phyloP scores from a whole-genome alignment of 257 asterid genomes.

The Solanum gracilifrons region DNA sequence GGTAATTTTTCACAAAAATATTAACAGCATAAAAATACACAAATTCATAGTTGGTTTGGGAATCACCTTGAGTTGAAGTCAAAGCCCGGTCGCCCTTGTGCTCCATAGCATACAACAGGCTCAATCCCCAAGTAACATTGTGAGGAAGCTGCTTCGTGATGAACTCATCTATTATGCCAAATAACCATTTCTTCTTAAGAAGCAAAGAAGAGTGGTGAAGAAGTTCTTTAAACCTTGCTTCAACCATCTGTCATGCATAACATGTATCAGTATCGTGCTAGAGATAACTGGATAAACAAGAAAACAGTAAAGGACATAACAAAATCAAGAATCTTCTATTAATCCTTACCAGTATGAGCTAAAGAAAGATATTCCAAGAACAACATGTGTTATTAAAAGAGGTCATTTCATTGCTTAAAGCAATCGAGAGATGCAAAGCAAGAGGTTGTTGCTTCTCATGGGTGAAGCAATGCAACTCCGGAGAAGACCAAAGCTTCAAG shows the following conservation, averaged over 20 bases:
- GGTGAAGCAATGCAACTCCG: background rate
- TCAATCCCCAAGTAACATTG: conserved; percentile 96
- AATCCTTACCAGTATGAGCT: background rate
- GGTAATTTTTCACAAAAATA: background rate
- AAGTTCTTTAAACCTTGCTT: conserved; percentile 64
- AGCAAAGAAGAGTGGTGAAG: conserved; percentile 64
- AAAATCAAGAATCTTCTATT: background rate
- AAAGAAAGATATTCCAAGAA: background rate
- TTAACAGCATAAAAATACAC: background rate
- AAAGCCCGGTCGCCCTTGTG: conserved; percentile 88
- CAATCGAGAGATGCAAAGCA: background rate
- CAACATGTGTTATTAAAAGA: background rate
- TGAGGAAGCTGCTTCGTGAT: conserved; percentile 98
- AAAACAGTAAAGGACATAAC: background rate
- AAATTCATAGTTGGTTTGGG: background rate
- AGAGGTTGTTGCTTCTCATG: background rate
- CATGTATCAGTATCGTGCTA: background rate
- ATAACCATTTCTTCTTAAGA: conserved; percentile 89
- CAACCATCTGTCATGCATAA: conserved; percentile 68
- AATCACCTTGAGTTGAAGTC: conserved; percentile 94
- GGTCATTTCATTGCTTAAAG: background rate
- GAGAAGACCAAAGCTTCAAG: background rate
- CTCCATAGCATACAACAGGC: conserved; percentile 94
- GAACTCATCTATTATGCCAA: conserved; percentile 86
- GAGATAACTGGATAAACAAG: background rate